Percentiles rank a stretch among this genome's conserved stretches.
Evolutionary conservation across 257 asterid species (phyloP).

Genomic region (Asclepias syriaca): DNA sequence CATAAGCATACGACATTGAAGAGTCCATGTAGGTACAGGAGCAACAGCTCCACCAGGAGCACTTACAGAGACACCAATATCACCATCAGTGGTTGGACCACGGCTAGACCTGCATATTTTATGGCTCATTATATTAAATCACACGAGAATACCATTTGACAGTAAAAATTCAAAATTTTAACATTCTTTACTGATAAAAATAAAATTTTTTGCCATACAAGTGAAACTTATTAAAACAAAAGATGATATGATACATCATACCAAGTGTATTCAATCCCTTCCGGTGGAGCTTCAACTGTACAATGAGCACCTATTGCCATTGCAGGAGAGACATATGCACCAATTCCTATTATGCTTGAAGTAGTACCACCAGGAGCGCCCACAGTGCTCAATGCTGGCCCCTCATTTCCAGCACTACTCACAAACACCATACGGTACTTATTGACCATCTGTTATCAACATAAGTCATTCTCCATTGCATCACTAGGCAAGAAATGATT

Average conservation of each 20-base stretch:
- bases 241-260: constrained; percentile 27
- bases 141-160: constrained; percentile 8
- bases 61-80: constrained; percentile 87
- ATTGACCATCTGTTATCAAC: constrained; percentile 62
- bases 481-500: neutral
- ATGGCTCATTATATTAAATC: constrained; percentile 23
- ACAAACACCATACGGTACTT: constrained; percentile 77
- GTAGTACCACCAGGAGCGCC: constrained; percentile 99
- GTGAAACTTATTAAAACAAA: neutral
- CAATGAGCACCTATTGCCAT: constrained; percentile 98
- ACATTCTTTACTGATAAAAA: neutral
- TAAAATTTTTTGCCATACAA: neutral
- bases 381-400: constrained; percentile 94
- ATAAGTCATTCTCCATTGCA: neutral
- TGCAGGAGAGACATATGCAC: constrained; percentile 96
- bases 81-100: constrained; percentile 97
- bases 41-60: constrained; percentile 99
- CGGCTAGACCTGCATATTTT: constrained; percentile 90
- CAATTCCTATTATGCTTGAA: constrained; percentile 94
- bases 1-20: constrained; percentile 95
- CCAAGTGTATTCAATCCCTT: constrained; percentile 99
- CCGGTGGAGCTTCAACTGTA: constrained; percentile 87
- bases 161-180: neutral
- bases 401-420: constrained; percentile 94
- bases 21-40: constrained; percentile 99